Evolutionary conservation across 2,329 filamentous ascomycete genomes (phyloP), one percentile per base, ranked within the genome.

Genomic region (Fusarium coicis): DNA sequence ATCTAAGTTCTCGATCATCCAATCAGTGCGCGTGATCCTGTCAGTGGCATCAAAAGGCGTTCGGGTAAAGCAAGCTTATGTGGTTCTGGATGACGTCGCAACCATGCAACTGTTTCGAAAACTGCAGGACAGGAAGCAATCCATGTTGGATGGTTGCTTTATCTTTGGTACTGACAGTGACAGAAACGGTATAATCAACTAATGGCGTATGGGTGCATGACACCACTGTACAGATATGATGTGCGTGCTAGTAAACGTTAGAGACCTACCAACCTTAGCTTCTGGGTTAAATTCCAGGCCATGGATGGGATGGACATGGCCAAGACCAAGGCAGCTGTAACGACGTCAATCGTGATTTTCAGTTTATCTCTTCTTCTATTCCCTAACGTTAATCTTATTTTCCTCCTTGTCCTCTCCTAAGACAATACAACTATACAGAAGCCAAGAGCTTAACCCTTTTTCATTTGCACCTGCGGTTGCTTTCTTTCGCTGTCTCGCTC

Each of bases 81-180:
- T 40, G 21, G 53, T 63, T 52, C 57, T 70, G 62, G 60, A 78
- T 78, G 76, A 78, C 76, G 76, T 78, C 74, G 72, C 53, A 54
- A 36, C 53, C 59, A 69, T 54, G 71, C 64, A 64, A 47, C 56
- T 73, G 72, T 74, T 74, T 73, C 68, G 54, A 60, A 54, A 70
- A 58, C 53, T 70, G 72, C 61, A 73, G 57, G 55, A 70, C 34
- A 60, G 50, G 42, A 67, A 46, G 71, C 44, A 58, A 72, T 69
- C 66, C 44, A 42, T 55, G 52, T 19, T 42, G 40, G 60, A 56
- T 70, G 61, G 56, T 36, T 36, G 36, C 32, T 71, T 71, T 57
- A 62, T 60, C 61, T 70, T 49, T 26, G 42, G 42, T 26, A 53
- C 43, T 36, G 30, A 37, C 42, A 58, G 42, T 37, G 42, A 58